phyloP scores from a whole-genome alignment of 2,329 filamentous ascomycete species.

The Neobulgaria alba region DNA sequence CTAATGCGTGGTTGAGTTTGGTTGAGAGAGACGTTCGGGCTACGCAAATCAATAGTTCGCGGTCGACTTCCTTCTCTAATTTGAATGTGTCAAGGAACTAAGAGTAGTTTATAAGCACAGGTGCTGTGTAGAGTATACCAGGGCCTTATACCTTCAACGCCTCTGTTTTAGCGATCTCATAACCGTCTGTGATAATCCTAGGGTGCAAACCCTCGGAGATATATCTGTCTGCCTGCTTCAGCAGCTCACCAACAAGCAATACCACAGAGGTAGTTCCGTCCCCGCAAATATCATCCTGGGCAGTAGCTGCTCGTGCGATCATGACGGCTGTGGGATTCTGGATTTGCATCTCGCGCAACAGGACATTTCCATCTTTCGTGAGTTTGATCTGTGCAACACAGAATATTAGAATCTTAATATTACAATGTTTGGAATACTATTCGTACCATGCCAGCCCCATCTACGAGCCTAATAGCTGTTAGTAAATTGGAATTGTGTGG shows the following conservation, averaged over 20 bases:
- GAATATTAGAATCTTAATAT: constrained; percentile 14
- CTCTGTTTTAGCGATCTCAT: constrained; percentile 92
- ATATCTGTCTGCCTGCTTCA: constrained; percentile 96
- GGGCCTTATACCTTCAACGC: constrained; percentile 61
- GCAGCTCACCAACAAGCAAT: constrained; percentile 84
- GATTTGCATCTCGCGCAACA: constrained; percentile 77
- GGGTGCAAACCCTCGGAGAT: constrained; percentile 97
- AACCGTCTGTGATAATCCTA: constrained; percentile 92
- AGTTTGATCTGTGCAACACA: constrained; percentile 69
- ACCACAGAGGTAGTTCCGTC: constrained; percentile 97
- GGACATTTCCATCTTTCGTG: constrained; percentile 95
- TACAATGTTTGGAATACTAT: constrained; percentile 13
- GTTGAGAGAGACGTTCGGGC: constrained; percentile 91
- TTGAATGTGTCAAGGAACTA: constrained; percentile 95
- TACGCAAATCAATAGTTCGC: constrained; percentile 87
- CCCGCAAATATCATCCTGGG: constrained; percentile 96
- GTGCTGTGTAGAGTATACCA: background rate
- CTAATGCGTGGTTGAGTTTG: constrained; percentile 84
- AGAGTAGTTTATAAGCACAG: constrained; percentile 10
- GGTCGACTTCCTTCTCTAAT: constrained; percentile 76
- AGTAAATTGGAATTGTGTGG: constrained; percentile 11
- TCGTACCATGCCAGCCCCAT: constrained; percentile 59
- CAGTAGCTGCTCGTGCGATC: constrained; percentile 78
- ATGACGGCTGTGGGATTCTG: constrained; percentile 95
- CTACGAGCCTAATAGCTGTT: constrained; percentile 47